Evolutionary conservation across 2,329 filamentous ascomycete species (phyloP).

Genomic region (Curvularia eragrostidis): DNA sequence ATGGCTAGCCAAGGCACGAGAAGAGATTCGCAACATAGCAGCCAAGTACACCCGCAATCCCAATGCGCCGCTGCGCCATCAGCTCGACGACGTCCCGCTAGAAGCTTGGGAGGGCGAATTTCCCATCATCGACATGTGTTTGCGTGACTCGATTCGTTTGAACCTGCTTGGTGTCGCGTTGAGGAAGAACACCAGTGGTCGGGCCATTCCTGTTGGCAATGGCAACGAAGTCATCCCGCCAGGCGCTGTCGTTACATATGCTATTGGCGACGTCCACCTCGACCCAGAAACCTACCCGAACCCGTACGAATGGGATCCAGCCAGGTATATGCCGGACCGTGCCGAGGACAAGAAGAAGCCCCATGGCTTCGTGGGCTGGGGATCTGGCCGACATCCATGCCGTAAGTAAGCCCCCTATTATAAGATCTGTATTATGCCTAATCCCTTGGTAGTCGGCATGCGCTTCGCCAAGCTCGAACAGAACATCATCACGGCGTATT

Average conservation of each 20-base stretch:
- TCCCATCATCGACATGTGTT: conserved; percentile 58
- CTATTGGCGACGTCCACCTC: conserved; percentile 58
- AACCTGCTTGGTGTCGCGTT: conserved; percentile 58
- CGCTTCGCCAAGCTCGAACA: not conserved
- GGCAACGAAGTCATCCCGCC: conserved; percentile 59
- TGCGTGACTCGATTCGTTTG: conserved; percentile 63
- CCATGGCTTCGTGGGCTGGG: conserved; percentile 50
- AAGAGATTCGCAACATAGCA: conserved; percentile 58
- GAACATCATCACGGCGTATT: conserved; percentile 25
- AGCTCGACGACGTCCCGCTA: conserved; percentile 55
- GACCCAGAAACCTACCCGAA: conserved; percentile 58
- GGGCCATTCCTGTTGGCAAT: conserved; percentile 54
- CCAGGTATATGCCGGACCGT: conserved; percentile 55
- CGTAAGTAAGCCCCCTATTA: conserved; percentile 1
- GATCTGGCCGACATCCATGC: conserved; percentile 54
- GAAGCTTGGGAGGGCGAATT: conserved; percentile 65
- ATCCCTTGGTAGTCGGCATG: not conserved
- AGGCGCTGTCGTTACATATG: conserved; percentile 56
- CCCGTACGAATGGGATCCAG: conserved; percentile 59
- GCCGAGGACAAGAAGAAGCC: conserved; percentile 55
- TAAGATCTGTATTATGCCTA: not conserved
- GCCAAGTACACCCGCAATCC: conserved; percentile 52
- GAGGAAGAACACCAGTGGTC: conserved; percentile 59
- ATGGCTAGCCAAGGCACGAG: conserved; percentile 55
- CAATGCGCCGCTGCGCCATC: conserved; percentile 44